Evolutionary conservation across 2,329 filamentous ascomycete species (phyloP).

Genomic region (Blastomyces emzantsi): DNA sequence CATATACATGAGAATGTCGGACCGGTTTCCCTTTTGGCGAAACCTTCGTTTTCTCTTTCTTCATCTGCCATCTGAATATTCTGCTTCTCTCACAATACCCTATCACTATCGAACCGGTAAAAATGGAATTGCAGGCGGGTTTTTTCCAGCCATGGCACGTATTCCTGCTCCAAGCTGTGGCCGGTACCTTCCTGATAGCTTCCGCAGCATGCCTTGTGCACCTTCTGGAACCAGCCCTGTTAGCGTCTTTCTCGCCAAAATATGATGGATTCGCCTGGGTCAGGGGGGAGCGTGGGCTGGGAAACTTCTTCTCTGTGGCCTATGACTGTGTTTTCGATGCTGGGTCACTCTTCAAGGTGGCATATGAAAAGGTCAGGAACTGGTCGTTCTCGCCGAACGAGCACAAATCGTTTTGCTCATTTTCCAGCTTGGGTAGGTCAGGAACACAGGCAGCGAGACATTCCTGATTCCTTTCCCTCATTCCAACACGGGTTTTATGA

Average conservation of each 20-base stretch:
- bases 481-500: conserved; percentile 6
- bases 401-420: neutral
- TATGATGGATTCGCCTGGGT: neutral
- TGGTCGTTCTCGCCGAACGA: neutral
- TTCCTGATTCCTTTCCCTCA: conserved; percentile 8
- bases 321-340: conserved; percentile 4
- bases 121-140: neutral
- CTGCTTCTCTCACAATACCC: neutral
- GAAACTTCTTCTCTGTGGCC: neutral
- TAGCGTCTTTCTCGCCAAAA: conserved; percentile 2
- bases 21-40: neutral
- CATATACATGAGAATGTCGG: neutral
- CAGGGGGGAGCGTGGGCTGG: neutral
- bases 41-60: neutral
- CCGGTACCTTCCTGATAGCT: neutral
- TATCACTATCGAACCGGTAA: neutral
- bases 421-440: neutral
- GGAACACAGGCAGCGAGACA: neutral
- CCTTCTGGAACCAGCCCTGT: neutral
- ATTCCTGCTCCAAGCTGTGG: neutral
- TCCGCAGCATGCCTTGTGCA: neutral
- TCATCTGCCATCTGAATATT: neutral
- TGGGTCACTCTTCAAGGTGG: conserved; percentile 2
- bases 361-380: conserved; percentile 1
- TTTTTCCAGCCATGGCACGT: neutral